A percentile compares a stretch with the other conserved stretches of the same genome.
Evolutionary conservation across 2,329 filamentous ascomycete species (phyloP).

Genomic region (Hypomyces rosellus): DNA sequence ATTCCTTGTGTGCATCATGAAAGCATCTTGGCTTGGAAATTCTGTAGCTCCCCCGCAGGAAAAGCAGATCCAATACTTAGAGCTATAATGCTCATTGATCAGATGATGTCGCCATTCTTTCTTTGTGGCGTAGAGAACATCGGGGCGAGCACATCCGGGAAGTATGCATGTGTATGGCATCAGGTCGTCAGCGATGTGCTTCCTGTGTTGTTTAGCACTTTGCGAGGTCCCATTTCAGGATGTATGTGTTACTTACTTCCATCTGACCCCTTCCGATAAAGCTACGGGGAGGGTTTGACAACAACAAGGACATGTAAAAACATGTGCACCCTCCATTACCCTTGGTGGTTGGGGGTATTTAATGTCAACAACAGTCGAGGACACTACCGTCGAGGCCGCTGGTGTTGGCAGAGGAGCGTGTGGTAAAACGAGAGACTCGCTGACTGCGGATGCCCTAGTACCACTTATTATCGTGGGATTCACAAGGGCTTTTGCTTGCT

Average conservation of each 20-base stretch:
- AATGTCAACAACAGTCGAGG: not conserved
- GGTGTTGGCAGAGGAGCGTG: not conserved
- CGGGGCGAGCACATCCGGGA: not conserved
- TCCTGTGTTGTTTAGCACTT: not conserved
- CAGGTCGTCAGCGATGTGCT: conserved; percentile 2
- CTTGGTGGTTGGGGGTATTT: not conserved
- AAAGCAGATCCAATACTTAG: conserved; percentile 2
- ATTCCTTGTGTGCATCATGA: not conserved
- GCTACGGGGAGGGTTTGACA: conserved; percentile 8
- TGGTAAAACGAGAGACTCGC: not conserved
- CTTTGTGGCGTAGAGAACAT: conserved; percentile 1
- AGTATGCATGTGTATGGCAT: conserved; percentile 3
- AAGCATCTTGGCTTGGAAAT: not conserved
- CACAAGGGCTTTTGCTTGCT: not conserved
- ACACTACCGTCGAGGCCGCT: not conserved
- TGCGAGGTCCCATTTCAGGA: not conserved
- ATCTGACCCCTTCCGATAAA: not conserved
- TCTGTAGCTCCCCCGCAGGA: not conserved
- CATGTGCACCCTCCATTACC: not conserved
- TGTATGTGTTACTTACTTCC: not conserved
- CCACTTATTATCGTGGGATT: not conserved
- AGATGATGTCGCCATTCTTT: not conserved
- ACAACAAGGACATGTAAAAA: conserved; percentile 12
- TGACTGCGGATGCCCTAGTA: not conserved
- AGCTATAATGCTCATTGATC: not conserved